These are phyloP conservation scores for Russula griseocarnosa DNA, from an alignment of 768 basidiomycete species.

Conservation along the genomic window DNA sequence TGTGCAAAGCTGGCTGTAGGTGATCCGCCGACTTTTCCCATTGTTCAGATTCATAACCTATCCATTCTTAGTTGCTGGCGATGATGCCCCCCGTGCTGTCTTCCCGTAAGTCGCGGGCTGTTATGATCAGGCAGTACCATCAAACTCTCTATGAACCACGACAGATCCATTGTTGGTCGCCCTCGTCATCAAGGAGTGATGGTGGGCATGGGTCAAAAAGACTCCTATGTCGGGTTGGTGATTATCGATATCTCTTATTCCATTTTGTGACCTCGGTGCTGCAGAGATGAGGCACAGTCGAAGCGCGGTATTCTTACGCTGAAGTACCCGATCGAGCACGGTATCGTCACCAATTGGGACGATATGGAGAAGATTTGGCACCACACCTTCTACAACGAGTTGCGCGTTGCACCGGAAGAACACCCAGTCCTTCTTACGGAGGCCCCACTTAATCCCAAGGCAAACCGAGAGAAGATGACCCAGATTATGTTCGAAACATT, in stretches of 20 bases:
- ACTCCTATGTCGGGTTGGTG: constrained; percentile 88
- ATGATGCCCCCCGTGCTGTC: constrained; percentile 94
- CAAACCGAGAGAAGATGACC: constrained; percentile 71
- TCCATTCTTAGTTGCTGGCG: constrained; percentile 70
- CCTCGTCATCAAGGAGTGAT: constrained; percentile 93
- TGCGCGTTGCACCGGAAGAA: constrained; percentile 74
- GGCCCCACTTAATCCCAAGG: constrained; percentile 70
- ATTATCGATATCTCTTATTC: constrained; percentile 9
- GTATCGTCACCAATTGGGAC: constrained; percentile 97
- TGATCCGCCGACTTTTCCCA: constrained; percentile 31
- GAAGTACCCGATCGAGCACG: constrained; percentile 93
- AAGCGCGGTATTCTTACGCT: constrained; percentile 93
- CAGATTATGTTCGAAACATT: constrained; percentile 81
- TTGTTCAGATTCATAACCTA: constrained; percentile 63
- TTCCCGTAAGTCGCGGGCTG: constrained; percentile 68
- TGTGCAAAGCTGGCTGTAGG: constrained; percentile 99
- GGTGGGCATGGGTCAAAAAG: constrained; percentile 97
- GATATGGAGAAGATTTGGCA: constrained; percentile 99
- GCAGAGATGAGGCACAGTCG: constrained; percentile 84
- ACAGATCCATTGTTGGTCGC: constrained; percentile 87
- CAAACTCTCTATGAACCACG: constrained; percentile 17
- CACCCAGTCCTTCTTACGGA: constrained; percentile 70
- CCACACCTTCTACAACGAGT: constrained; percentile 89
- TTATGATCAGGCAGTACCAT: neutral
- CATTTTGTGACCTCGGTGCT: constrained; percentile 21